Evolutionary conservation across 2,329 filamentous ascomycete genomes (phyloP), one percentile per base, ranked within the genome.

Genomic region (Sporothrix pallida): DNA sequence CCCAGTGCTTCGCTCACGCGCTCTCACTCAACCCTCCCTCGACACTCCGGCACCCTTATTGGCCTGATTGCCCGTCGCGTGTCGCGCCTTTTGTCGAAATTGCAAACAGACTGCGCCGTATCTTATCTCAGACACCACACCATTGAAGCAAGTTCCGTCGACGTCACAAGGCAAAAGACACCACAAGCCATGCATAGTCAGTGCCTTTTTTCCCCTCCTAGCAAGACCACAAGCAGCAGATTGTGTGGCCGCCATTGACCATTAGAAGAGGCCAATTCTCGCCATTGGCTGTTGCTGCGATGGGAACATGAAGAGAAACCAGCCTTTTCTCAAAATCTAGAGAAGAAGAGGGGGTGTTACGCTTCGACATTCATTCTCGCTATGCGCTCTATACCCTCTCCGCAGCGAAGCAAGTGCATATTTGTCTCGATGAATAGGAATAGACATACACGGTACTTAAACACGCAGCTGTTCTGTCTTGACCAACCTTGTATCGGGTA

Each of bases 101-200:
- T 9, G 23, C 31, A 37, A 37, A 37, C 31, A 37, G 31, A 37
- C 17, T 12, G 62, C 23, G 48, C 23, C 46, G 65, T 69, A 67
- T 67, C 62, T 67, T 67, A 67, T 48, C 62, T 67, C 62, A 67
- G 42, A 67, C 26, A 44, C 62, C 62, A 20, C 62, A 13, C 42
- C 62, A 37, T 37, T 37, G 4, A 37, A 37, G 31, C 31, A 37
- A 6, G 31, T 37, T 37, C 31, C 7, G 31, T 37, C 31, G 31
- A 37, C 31, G 31, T 37, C 31, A 37, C 31, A 7, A 37, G 31
- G 31, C 31, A 37, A 37, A 37, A 37, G 31, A 7, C 31, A 37
- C 31, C 31, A 37, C 31, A 37, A 37, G 31, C 7, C 31, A 37
- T 26, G 23, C 23, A 26, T 26, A 3, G 23, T 26, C 23, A 3